A percentile compares a stretch with the other conserved stretches of the same genome.
Evolutionary conservation across 306 rosid species (phyloP).

Genomic region (Bauhinia variegata): DNA sequence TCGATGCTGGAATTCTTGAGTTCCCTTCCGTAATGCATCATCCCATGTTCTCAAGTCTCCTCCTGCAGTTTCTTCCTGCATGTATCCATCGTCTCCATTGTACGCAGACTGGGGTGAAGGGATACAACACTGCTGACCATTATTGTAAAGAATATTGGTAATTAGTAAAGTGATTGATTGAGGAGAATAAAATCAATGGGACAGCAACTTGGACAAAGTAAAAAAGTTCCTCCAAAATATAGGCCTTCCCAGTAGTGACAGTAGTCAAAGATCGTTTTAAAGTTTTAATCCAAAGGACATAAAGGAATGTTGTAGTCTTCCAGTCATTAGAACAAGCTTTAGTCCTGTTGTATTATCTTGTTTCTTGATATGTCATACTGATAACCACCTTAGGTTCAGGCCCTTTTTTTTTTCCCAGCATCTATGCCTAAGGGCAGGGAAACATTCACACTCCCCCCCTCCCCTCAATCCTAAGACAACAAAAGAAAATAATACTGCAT

Average conservation of each 20-base stretch:
- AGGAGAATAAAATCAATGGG: slow-evolving; percentile 22
- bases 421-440: slow-evolving; percentile 1
- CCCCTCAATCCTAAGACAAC: background rate
- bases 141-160: slow-evolving; percentile 38
- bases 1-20: slow-evolving; percentile 87
- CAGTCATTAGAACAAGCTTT: slow-evolving; percentile 12
- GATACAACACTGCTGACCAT: slow-evolving; percentile 57
- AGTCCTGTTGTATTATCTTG: background rate
- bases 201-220: slow-evolving; percentile 22
- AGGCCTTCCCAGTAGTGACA: slow-evolving; percentile 15
- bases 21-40: slow-evolving; percentile 72
- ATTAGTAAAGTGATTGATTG: slow-evolving; percentile 31
- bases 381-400: slow-evolving; percentile 15
- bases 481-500: background rate
- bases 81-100: slow-evolving; percentile 45
- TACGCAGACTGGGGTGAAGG: slow-evolving; percentile 41
- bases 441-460: background rate
- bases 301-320: slow-evolving; percentile 1
- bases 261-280: slow-evolving; percentile 5
- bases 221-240: slow-evolving; percentile 17
- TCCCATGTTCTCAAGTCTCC: slow-evolving; percentile 73
- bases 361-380: slow-evolving; percentile 22
- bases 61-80: slow-evolving; percentile 51
- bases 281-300: slow-evolving; percentile 32
- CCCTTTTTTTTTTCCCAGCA: slow-evolving; percentile 20